These are phyloP conservation scores for Dichotomocladium elegans DNA, from an alignment of 371 early-diverging fungal species.

Conservation along the genomic window DNA sequence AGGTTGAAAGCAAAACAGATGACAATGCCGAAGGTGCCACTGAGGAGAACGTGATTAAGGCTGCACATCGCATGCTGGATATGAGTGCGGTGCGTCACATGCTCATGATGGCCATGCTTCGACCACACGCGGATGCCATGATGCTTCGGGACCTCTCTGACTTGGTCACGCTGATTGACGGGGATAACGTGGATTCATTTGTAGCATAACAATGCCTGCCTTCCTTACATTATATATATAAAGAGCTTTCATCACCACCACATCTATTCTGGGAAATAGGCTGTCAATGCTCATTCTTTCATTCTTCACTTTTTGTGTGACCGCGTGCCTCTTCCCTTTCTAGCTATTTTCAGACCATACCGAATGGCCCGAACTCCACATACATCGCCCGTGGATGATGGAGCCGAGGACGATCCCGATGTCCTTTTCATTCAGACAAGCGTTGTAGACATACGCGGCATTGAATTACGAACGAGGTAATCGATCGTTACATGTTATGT, in stretches of 20 bases:
- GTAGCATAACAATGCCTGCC: too few species aligned
- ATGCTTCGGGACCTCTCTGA: slow-evolving; percentile 38
- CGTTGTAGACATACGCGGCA: slow-evolving; percentile 17
- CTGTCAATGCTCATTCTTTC: too few species aligned
- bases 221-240: too few species aligned
- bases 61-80: slow-evolving; percentile 35
- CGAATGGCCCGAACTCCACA: too few species aligned
- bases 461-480: slow-evolving; percentile 22
- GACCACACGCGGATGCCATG: slow-evolving; percentile 39
- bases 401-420: slow-evolving; percentile 14
- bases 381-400: background rate
- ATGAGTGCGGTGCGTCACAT: slow-evolving; percentile 34
- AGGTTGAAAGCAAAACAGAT: background rate
- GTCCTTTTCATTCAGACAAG: slow-evolving; percentile 11
- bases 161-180: slow-evolving; percentile 38
- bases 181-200: slow-evolving; percentile 13
- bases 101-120: slow-evolving; percentile 40
- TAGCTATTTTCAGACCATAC: too few species aligned
- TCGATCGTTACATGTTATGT: background rate
- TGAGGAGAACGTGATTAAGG: slow-evolving; percentile 11
- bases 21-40: slow-evolving; percentile 15
- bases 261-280: too few species aligned
- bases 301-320: too few species aligned
- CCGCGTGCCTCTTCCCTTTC: too few species aligned
- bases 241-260: too few species aligned